Percentiles rank a stretch among this genome's conserved stretches.
Conservation (phyloP, 176 grass and related monocot species). For the Oryza glumipatula region DNA sequence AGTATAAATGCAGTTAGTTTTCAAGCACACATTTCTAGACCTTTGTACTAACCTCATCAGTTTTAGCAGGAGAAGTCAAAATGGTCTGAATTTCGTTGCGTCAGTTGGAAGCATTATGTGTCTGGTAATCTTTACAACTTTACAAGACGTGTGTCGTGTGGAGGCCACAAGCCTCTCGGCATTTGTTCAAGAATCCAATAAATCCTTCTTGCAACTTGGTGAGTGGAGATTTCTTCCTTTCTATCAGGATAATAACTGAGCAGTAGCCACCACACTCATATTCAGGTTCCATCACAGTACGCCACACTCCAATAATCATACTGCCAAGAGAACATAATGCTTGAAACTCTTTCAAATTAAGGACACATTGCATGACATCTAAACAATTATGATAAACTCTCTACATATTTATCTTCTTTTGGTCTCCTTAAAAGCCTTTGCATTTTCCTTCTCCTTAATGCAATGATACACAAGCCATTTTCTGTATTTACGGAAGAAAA, state of each 20-base stretch:
- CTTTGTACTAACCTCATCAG: background rate
- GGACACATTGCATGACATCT: background rate
- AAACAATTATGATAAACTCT: background rate
- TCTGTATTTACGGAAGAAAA: no score
- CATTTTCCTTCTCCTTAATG: no score
- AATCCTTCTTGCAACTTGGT: conserved; percentile 25
- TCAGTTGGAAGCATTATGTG: conserved; percentile 25
- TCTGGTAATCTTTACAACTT: conserved; percentile 8
- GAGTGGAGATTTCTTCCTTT: conserved; percentile 34
- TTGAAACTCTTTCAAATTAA: background rate
- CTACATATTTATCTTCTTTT: background rate
- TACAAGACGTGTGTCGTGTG: conserved; percentile 34
- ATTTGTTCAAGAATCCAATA: conserved; percentile 4
- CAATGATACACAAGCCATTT: no score
- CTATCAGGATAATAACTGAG: conserved; percentile 30
- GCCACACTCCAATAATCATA: background rate
- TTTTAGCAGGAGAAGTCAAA: conserved; percentile 26
- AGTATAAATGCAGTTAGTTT: conserved; percentile 38
- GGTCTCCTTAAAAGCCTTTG: no score
- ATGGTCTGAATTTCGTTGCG: conserved; percentile 16
- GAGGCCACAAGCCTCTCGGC: conserved; percentile 48
- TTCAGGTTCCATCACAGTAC: conserved; percentile 26
- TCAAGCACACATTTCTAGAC: conserved; percentile 39
- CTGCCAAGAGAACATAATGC: background rate
- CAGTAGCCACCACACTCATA: conserved; percentile 1